Percentiles rank a stretch among this genome's conserved stretches.
Conservation (phyloP, 78 protist species). For the Planoprotostelium fungivorum region DNA sequence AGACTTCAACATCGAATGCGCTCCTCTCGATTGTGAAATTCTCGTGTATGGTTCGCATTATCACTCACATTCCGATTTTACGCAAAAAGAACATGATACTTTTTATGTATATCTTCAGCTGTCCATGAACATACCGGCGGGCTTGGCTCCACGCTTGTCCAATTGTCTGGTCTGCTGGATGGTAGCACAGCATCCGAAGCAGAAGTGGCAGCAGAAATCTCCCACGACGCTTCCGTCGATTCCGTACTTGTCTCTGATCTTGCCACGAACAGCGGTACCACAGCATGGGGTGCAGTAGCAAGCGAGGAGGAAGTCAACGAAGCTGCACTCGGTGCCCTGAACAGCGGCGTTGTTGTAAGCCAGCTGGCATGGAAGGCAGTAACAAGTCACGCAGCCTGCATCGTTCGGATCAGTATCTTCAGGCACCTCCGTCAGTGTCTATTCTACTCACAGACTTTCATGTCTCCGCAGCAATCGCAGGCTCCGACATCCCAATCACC, state of each 20-base stretch:
- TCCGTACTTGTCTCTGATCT: constrained; percentile 29
- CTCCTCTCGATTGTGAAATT: too few relatives aligned
- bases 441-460: not conserved
- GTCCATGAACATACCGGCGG: constrained; percentile 39
- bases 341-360: not conserved
- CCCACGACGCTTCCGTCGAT: constrained; percentile 30
- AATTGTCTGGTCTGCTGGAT: constrained; percentile 48
- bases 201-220: constrained; percentile 21
- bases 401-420: too few relatives aligned
- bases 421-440: not conserved
- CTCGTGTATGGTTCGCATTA: too few relatives aligned
- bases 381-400: not conserved
- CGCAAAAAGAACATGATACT: too few relatives aligned
- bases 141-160: constrained; percentile 40
- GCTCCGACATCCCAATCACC: not conserved
- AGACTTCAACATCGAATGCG: too few relatives aligned
- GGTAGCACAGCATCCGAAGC: constrained; percentile 36
- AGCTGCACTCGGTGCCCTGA: not conserved
- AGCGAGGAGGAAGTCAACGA: not conserved
- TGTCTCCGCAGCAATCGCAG: not conserved
- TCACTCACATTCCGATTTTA: too few relatives aligned
- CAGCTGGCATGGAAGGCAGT: not conserved
- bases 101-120: not conserved
- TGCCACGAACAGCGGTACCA: not conserved
- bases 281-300: not conserved